These are phyloP conservation scores for Euphorbia pulcherrima DNA, from an alignment of 345 rosid species.

Conservation along the genomic window DNA sequence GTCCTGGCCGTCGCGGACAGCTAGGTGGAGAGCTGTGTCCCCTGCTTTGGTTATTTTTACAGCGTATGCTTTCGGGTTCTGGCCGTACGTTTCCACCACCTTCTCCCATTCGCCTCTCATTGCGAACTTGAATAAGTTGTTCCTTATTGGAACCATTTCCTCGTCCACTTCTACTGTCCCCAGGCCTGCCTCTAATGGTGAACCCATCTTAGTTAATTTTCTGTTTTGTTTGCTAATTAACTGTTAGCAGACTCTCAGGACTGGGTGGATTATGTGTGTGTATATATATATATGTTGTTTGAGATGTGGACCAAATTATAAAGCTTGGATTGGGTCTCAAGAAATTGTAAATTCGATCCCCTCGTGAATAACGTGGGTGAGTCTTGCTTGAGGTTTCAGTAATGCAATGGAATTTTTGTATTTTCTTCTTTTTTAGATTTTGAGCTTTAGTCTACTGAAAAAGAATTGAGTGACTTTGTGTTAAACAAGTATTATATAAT, in stretches of 20 bases:
- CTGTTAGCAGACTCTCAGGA: too few relatives aligned
- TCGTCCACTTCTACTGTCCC: not conserved
- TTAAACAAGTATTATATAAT: too few relatives aligned
- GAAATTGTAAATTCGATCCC: not conserved
- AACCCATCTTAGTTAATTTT: not conserved
- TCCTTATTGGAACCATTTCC: not conserved
- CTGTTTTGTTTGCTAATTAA: too few relatives aligned
- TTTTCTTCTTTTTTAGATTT: too few relatives aligned
- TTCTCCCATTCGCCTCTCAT: constrained; percentile 40
- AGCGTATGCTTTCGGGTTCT: not conserved
- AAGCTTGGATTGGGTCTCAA: constrained; percentile 14
- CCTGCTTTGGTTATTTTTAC: constrained; percentile 29
- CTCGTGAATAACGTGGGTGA: constrained; percentile 4
- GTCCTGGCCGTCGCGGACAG: constrained; percentile 34
- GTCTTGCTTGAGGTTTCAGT: not conserved
- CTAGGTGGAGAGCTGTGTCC: constrained; percentile 44
- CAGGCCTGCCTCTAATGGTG: too few relatives aligned
- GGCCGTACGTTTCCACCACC: constrained; percentile 20
- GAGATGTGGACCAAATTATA: not conserved
- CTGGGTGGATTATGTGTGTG: not conserved
- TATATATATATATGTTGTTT: not conserved
- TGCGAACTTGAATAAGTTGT: constrained; percentile 20
- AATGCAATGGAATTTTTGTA: not conserved
- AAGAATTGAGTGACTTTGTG: too few relatives aligned
- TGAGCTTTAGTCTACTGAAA: too few relatives aligned